These are phyloP conservation scores for Chlamydomonas incerta DNA, from an alignment of 139 green algal genomes.

Conservation along the genomic window DNA sequence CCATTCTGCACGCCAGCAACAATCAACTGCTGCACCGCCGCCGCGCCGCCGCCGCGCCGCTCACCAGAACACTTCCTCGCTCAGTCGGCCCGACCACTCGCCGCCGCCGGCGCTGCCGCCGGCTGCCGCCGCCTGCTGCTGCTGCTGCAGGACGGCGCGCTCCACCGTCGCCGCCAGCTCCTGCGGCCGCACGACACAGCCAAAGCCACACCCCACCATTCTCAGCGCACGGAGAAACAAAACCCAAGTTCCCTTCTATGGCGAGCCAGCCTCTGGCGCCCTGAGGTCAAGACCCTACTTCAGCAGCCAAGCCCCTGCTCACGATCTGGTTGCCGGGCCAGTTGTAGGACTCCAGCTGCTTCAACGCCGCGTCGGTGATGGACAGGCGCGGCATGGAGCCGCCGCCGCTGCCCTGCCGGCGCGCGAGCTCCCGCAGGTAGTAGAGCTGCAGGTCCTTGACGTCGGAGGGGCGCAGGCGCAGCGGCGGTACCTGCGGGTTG, in stretches of 20 bases:
- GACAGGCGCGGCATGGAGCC: conserved; percentile 23
- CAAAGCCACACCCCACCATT: too few species aligned
- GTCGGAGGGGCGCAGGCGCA: conserved; percentile 78
- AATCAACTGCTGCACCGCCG: too few species aligned
- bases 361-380: conserved; percentile 71
- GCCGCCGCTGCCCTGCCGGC: not conserved
- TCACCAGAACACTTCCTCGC: conserved; percentile 49
- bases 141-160: conserved; percentile 68
- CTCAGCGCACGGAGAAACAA: too few species aligned
- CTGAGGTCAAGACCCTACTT: too few species aligned
- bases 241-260: too few species aligned
- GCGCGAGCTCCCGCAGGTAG: conserved; percentile 1
- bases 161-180: conserved; percentile 75
- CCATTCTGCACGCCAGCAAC: not conserved
- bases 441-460: conserved; percentile 69
- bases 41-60: not conserved
- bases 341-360: conserved; percentile 69
- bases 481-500: conserved; percentile 73
- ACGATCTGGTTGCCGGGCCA: conserved; percentile 79
- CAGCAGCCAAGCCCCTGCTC: not conserved
- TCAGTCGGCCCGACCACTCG: not conserved
- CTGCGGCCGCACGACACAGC: conserved; percentile 14
- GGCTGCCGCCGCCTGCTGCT: not conserved
- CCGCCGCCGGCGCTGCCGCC: too few species aligned
- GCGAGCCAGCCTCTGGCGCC: too few species aligned